Base-by-base conservation (phyloP, 2,329 filamentous ascomycete species). In the Diaporthe longicolla region DNA sequence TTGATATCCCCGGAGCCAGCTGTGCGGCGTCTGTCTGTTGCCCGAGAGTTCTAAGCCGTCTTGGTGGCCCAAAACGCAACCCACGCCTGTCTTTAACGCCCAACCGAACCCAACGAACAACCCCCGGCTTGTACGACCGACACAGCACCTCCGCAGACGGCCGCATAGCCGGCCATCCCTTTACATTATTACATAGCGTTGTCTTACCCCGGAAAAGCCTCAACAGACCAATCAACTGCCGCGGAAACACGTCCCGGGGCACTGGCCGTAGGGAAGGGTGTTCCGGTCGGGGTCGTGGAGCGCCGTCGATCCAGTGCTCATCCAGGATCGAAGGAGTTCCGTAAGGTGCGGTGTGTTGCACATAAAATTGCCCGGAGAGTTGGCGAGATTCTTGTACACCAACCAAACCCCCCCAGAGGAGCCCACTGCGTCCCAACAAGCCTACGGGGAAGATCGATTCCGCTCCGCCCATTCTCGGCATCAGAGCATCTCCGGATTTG, bases 81-180 rank as follows among this genome's bases (percentile, higher is more conserved):
- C 15, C 61, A 32, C 45, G 29, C 61, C 43, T 29, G 21, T 19
- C 35, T 8, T 37, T 35, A 48, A 50, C 61, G 21, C 26, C 63
- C 45, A 26, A 29, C 21, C 29, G 21, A 52, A 24, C 37, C 37
- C 29, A 26, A 52, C 63, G 21, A 52, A 32, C 45, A 66, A 65
- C 8, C 45, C 63, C 63, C 63, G 45, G 63, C 29, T 66, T 66
- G 63, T 66, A n/a, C 63, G 45, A 66, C 63, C 45, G 29, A 37
- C 32, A 35, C 45, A 52, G 21, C 45, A 37, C 45, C 29, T 66
- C 29, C 7, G 29, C 45, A n/a, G 63, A 26, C 45, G 29, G 24
- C 21, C 21, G 50, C 61, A 29, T 66, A 52, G 19, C 45, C 45
- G 63, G 32, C 32, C 45, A 52, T 52, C 63, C 63, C 63, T 37